These are phyloP conservation scores for Talaromyces sp. DNA, from an alignment of 2,329 filamentous ascomycete species.

Conservation along the genomic window DNA sequence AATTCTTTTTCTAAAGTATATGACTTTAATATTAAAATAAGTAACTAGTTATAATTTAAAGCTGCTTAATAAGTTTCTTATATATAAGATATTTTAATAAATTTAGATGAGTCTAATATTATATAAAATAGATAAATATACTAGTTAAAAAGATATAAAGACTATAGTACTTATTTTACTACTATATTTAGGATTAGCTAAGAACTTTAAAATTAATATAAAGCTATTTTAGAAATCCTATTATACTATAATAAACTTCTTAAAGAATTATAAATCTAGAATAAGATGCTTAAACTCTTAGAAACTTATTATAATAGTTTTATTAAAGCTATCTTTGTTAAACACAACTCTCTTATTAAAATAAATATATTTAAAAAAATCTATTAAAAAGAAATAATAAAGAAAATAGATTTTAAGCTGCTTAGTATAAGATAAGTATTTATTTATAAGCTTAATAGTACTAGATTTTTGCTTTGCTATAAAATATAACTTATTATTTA, in stretches of 20 bases:
- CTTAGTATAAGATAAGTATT: neutral
- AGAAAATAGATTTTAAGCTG: neutral
- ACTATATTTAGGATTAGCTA: neutral
- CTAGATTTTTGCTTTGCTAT: neutral
- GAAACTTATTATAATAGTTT: neutral
- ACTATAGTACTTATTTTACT: neutral
- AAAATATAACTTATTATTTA: neutral
- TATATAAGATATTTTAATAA: too few relatives aligned
- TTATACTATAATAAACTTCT: neutral
- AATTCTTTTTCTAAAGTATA: too few relatives aligned
- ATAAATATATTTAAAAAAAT: neutral
- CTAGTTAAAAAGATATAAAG: neutral
- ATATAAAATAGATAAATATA: too few relatives aligned
- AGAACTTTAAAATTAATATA: neutral
- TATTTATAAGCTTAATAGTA: neutral
- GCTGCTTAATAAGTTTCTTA: too few relatives aligned
- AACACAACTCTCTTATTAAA: neutral
- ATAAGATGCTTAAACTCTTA: neutral
- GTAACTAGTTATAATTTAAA: too few relatives aligned
- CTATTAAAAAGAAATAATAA: neutral
- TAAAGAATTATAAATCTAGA: neutral
- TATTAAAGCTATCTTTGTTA: neutral
- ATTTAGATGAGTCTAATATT: too few relatives aligned
- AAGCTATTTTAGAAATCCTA: neutral
- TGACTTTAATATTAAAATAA: too few relatives aligned